A percentile compares a stretch with the other conserved stretches of the same genome.
Conservation (phyloP, 2,329 filamentous ascomycete genomes). For the Boeremia exigua region DNA sequence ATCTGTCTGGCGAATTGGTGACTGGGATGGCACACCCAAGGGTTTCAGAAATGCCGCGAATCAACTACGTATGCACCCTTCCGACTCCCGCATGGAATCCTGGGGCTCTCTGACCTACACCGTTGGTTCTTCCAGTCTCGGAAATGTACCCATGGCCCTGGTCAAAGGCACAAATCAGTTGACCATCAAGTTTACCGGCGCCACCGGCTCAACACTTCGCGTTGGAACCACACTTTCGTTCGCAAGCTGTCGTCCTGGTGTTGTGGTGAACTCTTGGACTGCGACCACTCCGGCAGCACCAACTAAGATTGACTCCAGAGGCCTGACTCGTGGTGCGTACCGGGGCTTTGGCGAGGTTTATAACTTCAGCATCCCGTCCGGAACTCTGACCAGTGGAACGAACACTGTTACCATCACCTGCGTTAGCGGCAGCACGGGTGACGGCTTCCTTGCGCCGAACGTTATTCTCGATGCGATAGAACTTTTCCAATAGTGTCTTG, state of each 20-base stretch:
- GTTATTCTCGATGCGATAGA: slow-evolving; percentile 48
- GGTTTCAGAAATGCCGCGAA: slow-evolving; percentile 72
- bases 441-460: slow-evolving; percentile 64
- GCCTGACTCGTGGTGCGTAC: slow-evolving; percentile 70
- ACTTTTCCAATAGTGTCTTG: slow-evolving; percentile 31
- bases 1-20: slow-evolving; percentile 68
- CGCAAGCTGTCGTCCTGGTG: slow-evolving; percentile 63
- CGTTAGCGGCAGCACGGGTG: slow-evolving; percentile 64
- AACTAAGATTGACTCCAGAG: slow-evolving; percentile 68
- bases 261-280: slow-evolving; percentile 63
- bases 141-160: slow-evolving; percentile 69
- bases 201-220: slow-evolving; percentile 62
- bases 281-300: slow-evolving; percentile 60
- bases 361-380: slow-evolving; percentile 64
- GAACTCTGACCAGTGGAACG: slow-evolving; percentile 63
- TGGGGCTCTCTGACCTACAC: slow-evolving; percentile 69
- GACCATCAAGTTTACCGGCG: slow-evolving; percentile 66
- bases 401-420: slow-evolving; percentile 69
- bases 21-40: slow-evolving; percentile 65
- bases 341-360: slow-evolving; percentile 70
- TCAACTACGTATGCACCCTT: slow-evolving; percentile 72
- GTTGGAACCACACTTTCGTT: slow-evolving; percentile 71
- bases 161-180: slow-evolving; percentile 67
- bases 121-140: slow-evolving; percentile 60
- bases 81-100: slow-evolving; percentile 66